phyloP scores from a whole-genome alignment of 2,329 filamentous ascomycete genomes.

The Penicillium paneum region DNA sequence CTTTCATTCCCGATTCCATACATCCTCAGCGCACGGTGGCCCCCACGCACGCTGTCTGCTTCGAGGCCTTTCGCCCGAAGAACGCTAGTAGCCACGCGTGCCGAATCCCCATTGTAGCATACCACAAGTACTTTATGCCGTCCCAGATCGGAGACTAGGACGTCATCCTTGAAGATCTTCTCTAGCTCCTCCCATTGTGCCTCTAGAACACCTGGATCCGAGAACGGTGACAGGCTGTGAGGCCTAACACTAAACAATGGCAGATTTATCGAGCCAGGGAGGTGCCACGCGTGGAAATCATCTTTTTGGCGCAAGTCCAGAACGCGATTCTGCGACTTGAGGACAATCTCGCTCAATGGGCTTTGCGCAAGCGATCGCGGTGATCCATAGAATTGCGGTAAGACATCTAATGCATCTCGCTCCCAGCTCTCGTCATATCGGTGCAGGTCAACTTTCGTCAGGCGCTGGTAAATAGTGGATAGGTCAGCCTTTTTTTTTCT shows the following conservation, averaged over 20 bases:
- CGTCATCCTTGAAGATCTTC: slow-evolving; percentile 36
- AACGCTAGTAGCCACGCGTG: slow-evolving; percentile 54
- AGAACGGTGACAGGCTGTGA: slow-evolving; percentile 47
- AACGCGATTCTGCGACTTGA: slow-evolving; percentile 35
- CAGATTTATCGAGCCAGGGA: slow-evolving; percentile 47
- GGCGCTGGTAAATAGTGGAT: slow-evolving; percentile 32
- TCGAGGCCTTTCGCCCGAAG: slow-evolving; percentile 51
- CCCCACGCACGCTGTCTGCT: slow-evolving; percentile 49
- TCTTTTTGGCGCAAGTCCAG: slow-evolving; percentile 46
- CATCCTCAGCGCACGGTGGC: slow-evolving; percentile 31
- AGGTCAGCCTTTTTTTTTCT: neutral
- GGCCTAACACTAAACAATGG: slow-evolving; percentile 40
- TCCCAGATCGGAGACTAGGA: slow-evolving; percentile 19
- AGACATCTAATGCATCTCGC: slow-evolving; percentile 39
- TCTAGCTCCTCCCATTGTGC: slow-evolving; percentile 51
- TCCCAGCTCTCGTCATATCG: slow-evolving; percentile 58
- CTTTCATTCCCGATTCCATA: slow-evolving; percentile 27
- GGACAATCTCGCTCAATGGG: slow-evolving; percentile 21
- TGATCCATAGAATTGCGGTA: slow-evolving; percentile 40
- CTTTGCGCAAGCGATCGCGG: slow-evolving; percentile 21
- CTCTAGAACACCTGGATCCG: slow-evolving; percentile 43
- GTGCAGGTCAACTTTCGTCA: slow-evolving; percentile 52
- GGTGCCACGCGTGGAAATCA: slow-evolving; percentile 45
- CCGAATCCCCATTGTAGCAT: slow-evolving; percentile 56
- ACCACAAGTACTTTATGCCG: slow-evolving; percentile 46